Evolutionary conservation across 1,139 yeast genomes (phyloP), one percentile per base, ranked within the genome.

Genomic region (Protomyces arabidopsidicola): DNA sequence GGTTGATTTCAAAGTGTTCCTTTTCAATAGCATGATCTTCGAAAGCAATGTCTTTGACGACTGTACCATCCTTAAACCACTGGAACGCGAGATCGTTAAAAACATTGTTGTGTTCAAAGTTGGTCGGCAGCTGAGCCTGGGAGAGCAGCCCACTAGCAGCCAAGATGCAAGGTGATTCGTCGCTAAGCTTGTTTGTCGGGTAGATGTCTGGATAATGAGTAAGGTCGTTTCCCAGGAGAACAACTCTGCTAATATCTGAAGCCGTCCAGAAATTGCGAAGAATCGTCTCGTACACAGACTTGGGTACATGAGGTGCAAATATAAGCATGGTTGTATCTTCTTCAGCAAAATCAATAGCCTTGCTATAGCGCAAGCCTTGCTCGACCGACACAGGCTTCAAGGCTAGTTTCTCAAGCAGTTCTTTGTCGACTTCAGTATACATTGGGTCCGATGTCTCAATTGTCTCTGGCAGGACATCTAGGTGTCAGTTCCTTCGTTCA

Each of bases 51-150:
- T 16, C 9, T 12, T 48, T 52, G 9, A 58, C 31, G 3, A 6
- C 6, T 10, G 20, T 18, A 3, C 18, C 53, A 3, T 18, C 18
- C 14, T 42, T 39, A 52, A 52, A 38, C 62, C 62, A 52, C 34
- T 58, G 62, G n/a, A 58, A 24, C 18, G 62, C 51, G n/a, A 58
- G 20, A 39, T 58, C 62, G 22, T 58, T 58, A 20, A 58, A 58
- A 31, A 58, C 62, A 52, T 58, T 58, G 35, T 58, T 58, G 53
- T 52, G 53, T 45, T 58, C 62, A 22, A 58, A 58, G 24, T 58
- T 58, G 24, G 42, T 27, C 4, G 62, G 62, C 20, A 58, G 22
- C 20, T 16, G 22, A 9, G 45, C 50, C n/a, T 36, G 35, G 4
- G 42, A 16, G 18, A 57, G 48, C 20, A 50, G 22, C 14, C 14